Evolutionary conservation across 441 rosid genomes (phyloP), one percentile per base, ranked within the genome.

Genomic region (Erodium texanum): DNA sequence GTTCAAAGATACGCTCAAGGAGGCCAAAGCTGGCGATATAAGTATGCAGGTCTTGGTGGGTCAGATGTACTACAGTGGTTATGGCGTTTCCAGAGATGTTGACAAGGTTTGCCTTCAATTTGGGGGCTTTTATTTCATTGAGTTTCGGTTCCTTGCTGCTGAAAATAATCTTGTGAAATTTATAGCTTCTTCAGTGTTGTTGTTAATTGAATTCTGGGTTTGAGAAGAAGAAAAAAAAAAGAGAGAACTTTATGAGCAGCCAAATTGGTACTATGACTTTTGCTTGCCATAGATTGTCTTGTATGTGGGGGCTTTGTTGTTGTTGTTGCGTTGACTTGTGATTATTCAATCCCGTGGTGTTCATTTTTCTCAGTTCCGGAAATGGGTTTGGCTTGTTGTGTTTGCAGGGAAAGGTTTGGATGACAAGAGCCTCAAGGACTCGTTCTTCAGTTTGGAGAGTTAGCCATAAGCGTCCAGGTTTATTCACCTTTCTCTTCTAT

Each of bases 41-140:
- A 87, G 80, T 70, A 93, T 90, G 97, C 98, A 93, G 73, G 88
- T 90, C 52, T 73, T 93, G 64, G 83, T 90, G 62, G 79, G 85
- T 71, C 98, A 93, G 88, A 93, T 93, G 98, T 93, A 90, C 75
- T 78, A 83, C 72, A 87, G 85, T 72, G 98, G 97, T 29, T 93
- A 90, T 80, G 97, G 98, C 15, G 68, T 86, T 66, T 70, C 93
- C 73, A 77, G 81, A 71, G 88, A 88, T 73, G 71, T 77, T 24
- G 84, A 85, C 52, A 86, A 85, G 91, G 96, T 87, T 6, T 3
- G 5, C 5, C 50, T 22, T 67, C 50, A 61, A 68, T 68, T 67
- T 68, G 70, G 73, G 64, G 16, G 32, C 64, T 45, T 58, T 45
- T 11, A 3, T 64, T 2, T 12, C 6, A 7, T 20, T 9, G 11